These are phyloP conservation scores for Gardenia jasminoides DNA, from an alignment of 257 asterid genomes.

Conservation along the genomic window DNA sequence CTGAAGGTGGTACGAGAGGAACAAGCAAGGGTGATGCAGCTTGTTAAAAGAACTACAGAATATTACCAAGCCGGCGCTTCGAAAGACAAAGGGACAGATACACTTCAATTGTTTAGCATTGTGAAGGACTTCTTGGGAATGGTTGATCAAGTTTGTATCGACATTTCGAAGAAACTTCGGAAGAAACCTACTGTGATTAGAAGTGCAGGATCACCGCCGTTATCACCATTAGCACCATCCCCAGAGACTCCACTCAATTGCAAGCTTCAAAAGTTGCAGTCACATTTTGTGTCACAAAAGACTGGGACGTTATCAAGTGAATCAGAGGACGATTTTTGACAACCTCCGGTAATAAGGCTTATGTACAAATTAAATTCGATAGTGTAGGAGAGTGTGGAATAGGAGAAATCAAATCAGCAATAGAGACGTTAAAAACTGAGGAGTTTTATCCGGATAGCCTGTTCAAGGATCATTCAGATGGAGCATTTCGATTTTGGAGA, in stretches of 20 bases:
- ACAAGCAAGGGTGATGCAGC: conserved; percentile 61
- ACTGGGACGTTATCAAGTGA: conserved; percentile 47
- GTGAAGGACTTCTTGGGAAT: conserved; percentile 66
- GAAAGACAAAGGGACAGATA: conserved; percentile 39
- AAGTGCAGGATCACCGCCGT: conserved; percentile 43
- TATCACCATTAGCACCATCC: conserved; percentile 29
- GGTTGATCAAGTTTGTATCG: conserved; percentile 63
- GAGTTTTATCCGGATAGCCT: no score
- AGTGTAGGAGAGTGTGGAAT: neutral
- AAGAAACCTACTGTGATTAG: conserved; percentile 29
- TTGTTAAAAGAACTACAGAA: conserved; percentile 62
- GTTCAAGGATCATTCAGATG: no score
- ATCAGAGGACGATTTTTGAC: conserved; percentile 65
- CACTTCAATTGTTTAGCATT: conserved; percentile 56
- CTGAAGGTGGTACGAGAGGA: conserved; percentile 66
- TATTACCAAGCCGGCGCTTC: conserved; percentile 61
- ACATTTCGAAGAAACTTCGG: conserved; percentile 44
- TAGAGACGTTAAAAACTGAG: no score
- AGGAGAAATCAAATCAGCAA: neutral
- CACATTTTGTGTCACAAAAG: conserved; percentile 41
- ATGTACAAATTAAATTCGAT: neutral
- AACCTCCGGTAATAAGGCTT: neutral
- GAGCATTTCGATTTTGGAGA: no score
- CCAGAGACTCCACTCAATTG: conserved; percentile 53
- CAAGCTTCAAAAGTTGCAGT: conserved; percentile 58